Evolutionary conservation across 257 asterid genomes (phyloP).

Genomic region (Solanum chaucha): DNA sequence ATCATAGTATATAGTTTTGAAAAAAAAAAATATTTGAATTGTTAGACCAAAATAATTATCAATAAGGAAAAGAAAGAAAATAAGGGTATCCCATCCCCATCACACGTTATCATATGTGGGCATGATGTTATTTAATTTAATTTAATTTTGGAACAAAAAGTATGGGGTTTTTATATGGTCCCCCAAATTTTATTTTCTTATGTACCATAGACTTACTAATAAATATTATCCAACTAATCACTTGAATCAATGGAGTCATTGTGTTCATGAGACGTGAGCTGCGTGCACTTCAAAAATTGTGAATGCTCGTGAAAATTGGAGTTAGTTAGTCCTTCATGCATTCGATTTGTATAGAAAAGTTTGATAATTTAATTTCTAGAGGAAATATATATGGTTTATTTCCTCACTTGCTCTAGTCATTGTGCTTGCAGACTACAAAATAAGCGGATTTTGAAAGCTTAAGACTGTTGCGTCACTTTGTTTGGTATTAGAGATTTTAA

Average conservation of each 20-base stretch:
- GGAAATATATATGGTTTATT: not conserved
- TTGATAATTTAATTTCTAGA: not conserved
- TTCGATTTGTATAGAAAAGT: not conserved
- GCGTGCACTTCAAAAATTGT: not conserved
- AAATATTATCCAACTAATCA: not conserved
- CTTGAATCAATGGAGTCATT: too few species aligned
- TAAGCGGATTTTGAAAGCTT: not conserved
- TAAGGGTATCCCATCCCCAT: slow-evolving; percentile 41
- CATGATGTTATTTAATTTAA: not conserved
- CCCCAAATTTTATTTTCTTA: slow-evolving; percentile 1
- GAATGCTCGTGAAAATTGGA: not conserved
- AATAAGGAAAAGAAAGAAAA: slow-evolving; percentile 18
- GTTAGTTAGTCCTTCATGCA: not conserved
- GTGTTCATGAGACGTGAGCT: too few species aligned
- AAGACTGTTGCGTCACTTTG: not conserved
- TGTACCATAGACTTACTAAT: not conserved
- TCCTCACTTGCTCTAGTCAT: not conserved
- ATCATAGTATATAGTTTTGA: not conserved
- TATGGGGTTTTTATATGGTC: slow-evolving; percentile 28
- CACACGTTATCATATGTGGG: slow-evolving; percentile 46
- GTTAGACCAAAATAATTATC: not conserved
- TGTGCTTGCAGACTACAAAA: not conserved
- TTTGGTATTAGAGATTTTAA: not conserved
- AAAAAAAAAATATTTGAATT: not conserved
- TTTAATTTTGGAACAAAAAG: slow-evolving; percentile 13